Conservation (phyloP, 805 yeast species). For the Teunomyces pallodes region DNA sequence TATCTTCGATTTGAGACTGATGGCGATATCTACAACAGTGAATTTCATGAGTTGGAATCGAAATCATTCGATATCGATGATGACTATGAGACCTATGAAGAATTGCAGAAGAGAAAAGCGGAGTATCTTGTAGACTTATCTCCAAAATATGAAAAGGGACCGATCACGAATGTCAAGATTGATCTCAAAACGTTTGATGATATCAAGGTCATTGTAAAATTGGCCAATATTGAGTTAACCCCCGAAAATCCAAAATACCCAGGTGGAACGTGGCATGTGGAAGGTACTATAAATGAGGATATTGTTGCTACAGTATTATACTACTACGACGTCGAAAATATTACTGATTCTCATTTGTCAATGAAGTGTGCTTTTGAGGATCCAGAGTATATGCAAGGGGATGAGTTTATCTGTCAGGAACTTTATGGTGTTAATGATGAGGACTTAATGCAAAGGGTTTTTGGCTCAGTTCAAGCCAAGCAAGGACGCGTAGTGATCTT, state of each 20-base stretch:
- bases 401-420: constrained; percentile 19
- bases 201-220: constrained; percentile 37
- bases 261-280: constrained; percentile 46
- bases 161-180: constrained; percentile 8
- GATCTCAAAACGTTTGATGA: constrained; percentile 15
- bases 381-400: constrained; percentile 36
- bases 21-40: constrained; percentile 15
- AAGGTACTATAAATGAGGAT: constrained; percentile 41
- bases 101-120: constrained; percentile 7
- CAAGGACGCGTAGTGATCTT: constrained; percentile 32
- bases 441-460: constrained; percentile 17
- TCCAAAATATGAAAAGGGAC: constrained; percentile 6
- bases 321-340: constrained; percentile 41
- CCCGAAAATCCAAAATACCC: constrained; percentile 37
- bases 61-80: constrained; percentile 6
- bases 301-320: constrained; percentile 41
- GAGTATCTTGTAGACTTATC: neutral
- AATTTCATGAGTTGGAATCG: constrained; percentile 9
- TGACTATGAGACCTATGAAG: constrained; percentile 8
- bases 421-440: constrained; percentile 31
- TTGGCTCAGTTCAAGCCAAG: constrained; percentile 25
- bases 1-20: constrained; percentile 15
- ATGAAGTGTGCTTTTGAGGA: constrained; percentile 29
- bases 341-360: constrained; percentile 29
- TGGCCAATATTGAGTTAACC: constrained; percentile 40